Conservation (phyloP, 2,329 filamentous ascomycete genomes). For the Aspergillus clavatus region DNA sequence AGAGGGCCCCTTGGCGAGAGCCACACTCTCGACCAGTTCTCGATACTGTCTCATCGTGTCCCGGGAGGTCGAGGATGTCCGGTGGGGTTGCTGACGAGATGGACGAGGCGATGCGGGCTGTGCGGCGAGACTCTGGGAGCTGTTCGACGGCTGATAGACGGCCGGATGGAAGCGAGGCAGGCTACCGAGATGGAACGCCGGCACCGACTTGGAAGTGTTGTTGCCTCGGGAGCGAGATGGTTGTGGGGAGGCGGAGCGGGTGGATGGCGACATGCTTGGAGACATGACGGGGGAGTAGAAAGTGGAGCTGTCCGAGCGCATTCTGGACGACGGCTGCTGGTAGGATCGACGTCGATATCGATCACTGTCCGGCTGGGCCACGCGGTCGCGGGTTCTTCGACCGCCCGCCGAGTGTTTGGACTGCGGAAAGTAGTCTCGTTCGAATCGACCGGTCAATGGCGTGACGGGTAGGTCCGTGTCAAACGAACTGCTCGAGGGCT, state of each 20-base stretch:
- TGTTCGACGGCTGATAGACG: conserved; percentile 35
- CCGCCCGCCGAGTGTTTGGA: conserved; percentile 20
- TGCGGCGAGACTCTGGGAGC: conserved; percentile 16
- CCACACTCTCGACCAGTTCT: conserved; percentile 37
- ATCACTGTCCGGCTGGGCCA: conserved; percentile 8
- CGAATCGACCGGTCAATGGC: conserved; percentile 36
- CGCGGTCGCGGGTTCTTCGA: conserved; percentile 13
- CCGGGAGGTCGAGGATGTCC: conserved; percentile 31
- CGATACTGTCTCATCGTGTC: conserved; percentile 40
- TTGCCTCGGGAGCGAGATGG: conserved; percentile 29
- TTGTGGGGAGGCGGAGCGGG: conserved; percentile 33
- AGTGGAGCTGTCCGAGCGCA: conserved; percentile 31
- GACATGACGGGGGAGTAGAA: conserved; percentile 30
- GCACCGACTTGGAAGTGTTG: conserved; percentile 31
- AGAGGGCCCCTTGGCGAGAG: conserved; percentile 27
- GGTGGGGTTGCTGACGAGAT: conserved; percentile 29
- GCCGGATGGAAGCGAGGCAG: conserved; percentile 46
- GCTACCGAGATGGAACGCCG: conserved; percentile 36
- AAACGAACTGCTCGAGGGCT: conserved; percentile 19
- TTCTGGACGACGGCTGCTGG: conserved; percentile 16
- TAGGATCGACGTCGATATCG: conserved; percentile 13
- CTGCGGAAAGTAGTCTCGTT: conserved; percentile 34
- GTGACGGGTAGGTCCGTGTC: conserved; percentile 34
- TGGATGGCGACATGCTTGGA: conserved; percentile 30
- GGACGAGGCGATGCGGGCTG: conserved; percentile 34